phyloP scores from a whole-genome alignment of 495 filamentous ascomycete species.

The Bathelium albidoporum region DNA sequence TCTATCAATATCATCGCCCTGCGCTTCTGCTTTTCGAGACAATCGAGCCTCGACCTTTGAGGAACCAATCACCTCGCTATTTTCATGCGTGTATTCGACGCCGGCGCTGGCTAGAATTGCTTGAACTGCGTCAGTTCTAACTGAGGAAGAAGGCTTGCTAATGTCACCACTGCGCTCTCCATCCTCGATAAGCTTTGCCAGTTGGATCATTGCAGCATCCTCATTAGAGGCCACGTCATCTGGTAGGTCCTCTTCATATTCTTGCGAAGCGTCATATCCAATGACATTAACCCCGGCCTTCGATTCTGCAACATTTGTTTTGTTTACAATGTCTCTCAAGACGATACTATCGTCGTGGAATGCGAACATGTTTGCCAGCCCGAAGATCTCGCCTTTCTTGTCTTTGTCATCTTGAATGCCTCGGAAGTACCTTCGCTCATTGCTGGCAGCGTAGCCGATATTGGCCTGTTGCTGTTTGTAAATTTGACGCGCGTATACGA shows the following conservation, averaged over 20 bases:
- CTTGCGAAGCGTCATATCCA: slow-evolving; percentile 41
- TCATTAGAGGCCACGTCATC: slow-evolving; percentile 44
- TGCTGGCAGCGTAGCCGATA: slow-evolving; percentile 88
- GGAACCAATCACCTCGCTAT: slow-evolving; percentile 88
- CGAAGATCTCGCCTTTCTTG: slow-evolving; percentile 89
- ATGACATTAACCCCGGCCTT: slow-evolving; percentile 72
- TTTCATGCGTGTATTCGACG: slow-evolving; percentile 92
- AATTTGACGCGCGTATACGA: slow-evolving; percentile 92
- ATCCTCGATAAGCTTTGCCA: slow-evolving; percentile 59
- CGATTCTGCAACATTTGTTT: slow-evolving; percentile 92
- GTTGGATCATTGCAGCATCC: slow-evolving; percentile 62
- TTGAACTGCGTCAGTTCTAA: slow-evolving; percentile 42
- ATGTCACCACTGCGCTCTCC: slow-evolving; percentile 12
- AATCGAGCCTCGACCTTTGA: slow-evolving; percentile 74
- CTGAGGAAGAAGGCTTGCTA: slow-evolving; percentile 11
- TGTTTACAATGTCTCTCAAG: slow-evolving; percentile 87
- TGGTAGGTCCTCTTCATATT: slow-evolving; percentile 30
- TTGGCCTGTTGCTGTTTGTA: slow-evolving; percentile 99
- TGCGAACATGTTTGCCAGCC: slow-evolving; percentile 74
- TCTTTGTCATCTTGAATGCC: slow-evolving; percentile 77
- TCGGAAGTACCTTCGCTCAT: slow-evolving; percentile 89
- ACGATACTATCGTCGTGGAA: slow-evolving; percentile 73
- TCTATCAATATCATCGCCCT: slow-evolving; percentile 40
- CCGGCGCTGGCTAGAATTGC: slow-evolving; percentile 83
- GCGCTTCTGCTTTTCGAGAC: slow-evolving; percentile 61